These are phyloP conservation scores for Myriosclerotinia scirpicola DNA, from an alignment of 2,329 filamentous ascomycete genomes.

Conservation along the genomic window DNA sequence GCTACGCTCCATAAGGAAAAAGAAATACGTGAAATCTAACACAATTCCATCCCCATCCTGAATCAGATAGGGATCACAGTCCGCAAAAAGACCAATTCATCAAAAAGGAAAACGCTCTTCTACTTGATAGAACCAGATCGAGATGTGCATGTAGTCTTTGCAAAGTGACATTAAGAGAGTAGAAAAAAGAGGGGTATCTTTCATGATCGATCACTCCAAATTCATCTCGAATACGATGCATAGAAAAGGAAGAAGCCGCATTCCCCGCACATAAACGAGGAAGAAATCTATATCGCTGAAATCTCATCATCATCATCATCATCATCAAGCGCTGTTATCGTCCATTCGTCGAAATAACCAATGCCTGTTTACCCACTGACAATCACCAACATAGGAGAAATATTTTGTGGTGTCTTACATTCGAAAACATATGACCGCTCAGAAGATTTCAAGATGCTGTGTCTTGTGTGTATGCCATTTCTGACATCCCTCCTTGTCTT, in stretches of 20 bases:
- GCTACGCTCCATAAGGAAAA: neutral
- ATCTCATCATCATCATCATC: neutral
- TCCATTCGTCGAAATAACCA: constrained; percentile 14
- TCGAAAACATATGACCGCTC: constrained; percentile 11
- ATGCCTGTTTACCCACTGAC: constrained; percentile 1
- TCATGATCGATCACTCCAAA: constrained; percentile 15
- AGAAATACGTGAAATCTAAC: constrained; percentile 8
- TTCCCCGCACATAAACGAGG: constrained; percentile 4
- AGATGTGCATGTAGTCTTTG: constrained; percentile 9
- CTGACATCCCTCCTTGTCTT: constrained; percentile 36
- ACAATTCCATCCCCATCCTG: neutral
- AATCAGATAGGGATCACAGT: neutral
- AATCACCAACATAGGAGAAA: constrained; percentile 10
- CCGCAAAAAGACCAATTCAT: too few relatives aligned
- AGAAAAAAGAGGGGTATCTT: constrained; percentile 20
- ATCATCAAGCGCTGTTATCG: neutral
- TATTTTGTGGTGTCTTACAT: constrained; percentile 7
- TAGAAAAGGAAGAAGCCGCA: constrained; percentile 12
- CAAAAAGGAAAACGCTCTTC: neutral
- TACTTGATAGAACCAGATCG: neutral
- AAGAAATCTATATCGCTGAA: constrained; percentile 18
- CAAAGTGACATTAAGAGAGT: constrained; percentile 16
- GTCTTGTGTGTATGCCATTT: constrained; percentile 36
- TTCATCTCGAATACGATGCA: constrained; percentile 12
- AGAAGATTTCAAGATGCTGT: constrained; percentile 14